A percentile compares a stretch with the other conserved stretches of the same genome.
These are phyloP conservation scores for Trichomonascus vanleenenianus DNA, from an alignment of 805 yeast genomes.

Conservation along the genomic window DNA sequence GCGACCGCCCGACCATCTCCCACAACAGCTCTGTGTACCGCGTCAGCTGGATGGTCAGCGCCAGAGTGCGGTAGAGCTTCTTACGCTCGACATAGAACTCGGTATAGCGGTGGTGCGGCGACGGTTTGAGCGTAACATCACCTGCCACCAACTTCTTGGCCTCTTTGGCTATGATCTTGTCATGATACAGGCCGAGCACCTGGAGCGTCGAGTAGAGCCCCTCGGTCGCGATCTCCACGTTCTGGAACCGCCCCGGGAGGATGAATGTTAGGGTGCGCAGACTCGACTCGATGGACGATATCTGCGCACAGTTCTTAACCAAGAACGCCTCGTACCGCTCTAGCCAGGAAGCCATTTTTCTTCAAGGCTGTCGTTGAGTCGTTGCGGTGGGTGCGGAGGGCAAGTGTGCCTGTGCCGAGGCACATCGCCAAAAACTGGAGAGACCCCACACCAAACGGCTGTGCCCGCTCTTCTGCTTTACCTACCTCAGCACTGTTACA, in stretches of 20 bases:
- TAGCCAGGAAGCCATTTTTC: conserved; percentile 19
- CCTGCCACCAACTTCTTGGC: conserved; percentile 17
- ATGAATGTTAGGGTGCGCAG: conserved; percentile 29
- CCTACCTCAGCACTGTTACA: no score
- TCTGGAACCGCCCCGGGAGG: conserved; percentile 33
- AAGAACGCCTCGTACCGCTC: conserved; percentile 27
- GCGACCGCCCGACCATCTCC: conserved; percentile 28
- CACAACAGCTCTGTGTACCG: conserved; percentile 30
- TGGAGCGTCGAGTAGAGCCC: conserved; percentile 27
- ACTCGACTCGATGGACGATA: conserved; percentile 32
- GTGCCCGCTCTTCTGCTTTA: no score
- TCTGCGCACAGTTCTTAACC: conserved; percentile 29
- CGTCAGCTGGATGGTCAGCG: conserved; percentile 25
- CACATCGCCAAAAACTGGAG: neutral
- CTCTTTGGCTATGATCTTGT: conserved; percentile 28
- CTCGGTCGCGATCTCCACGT: conserved; percentile 33
- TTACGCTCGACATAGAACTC: conserved; percentile 13
- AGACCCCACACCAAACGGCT: neutral
- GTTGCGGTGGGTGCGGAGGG: neutral
- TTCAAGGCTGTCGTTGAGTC: no score
- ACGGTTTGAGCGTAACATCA: conserved; percentile 14
- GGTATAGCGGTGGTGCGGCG: conserved; percentile 26
- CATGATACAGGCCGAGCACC: conserved; percentile 32
- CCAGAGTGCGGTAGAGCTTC: conserved; percentile 22
- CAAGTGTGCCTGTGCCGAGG: neutral